Evolutionary conservation across 768 basidiomycete genomes (phyloP).

Genomic region (Russula dissimulans): DNA sequence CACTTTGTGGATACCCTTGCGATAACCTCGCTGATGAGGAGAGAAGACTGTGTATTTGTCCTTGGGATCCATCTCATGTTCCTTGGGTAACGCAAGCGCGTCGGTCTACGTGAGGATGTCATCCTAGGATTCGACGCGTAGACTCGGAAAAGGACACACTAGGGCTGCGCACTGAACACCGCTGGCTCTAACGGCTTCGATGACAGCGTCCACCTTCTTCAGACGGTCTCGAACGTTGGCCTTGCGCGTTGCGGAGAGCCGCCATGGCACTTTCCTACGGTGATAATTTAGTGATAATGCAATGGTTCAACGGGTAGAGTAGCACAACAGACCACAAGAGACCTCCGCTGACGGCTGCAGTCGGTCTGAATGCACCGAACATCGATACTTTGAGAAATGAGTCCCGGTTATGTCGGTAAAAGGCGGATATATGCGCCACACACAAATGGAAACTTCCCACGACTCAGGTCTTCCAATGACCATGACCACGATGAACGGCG

Average conservation of each 20-base stretch:
- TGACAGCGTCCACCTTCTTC: constrained; percentile 89
- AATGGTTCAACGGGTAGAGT: background rate
- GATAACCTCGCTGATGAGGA: constrained; percentile 58
- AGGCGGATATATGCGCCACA: too few relatives aligned
- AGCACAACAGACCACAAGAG: constrained; percentile 63
- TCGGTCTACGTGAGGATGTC: constrained; percentile 32
- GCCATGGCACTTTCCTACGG: constrained; percentile 89
- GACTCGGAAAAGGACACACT: constrained; percentile 38
- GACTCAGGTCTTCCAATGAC: constrained; percentile 10
- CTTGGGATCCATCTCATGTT: constrained; percentile 82
- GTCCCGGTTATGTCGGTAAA: background rate
- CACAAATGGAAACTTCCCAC: constrained; percentile 6
- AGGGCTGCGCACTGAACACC: constrained; percentile 71
- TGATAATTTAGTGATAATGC: background rate
- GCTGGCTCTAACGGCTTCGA: constrained; percentile 74
- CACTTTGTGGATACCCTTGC: constrained; percentile 93
- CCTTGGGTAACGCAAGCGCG: constrained; percentile 81
- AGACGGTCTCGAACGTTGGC: constrained; percentile 83
- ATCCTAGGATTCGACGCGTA: background rate
- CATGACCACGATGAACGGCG: constrained; percentile 20
- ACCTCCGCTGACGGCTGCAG: constrained; percentile 58
- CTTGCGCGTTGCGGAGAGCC: constrained; percentile 84
- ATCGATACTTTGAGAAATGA: constrained; percentile 31
- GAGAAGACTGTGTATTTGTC: constrained; percentile 96
- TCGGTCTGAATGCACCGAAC: constrained; percentile 82